phyloP scores from a whole-genome alignment of 345 rosid species.

The Rhizophora apiculata region DNA sequence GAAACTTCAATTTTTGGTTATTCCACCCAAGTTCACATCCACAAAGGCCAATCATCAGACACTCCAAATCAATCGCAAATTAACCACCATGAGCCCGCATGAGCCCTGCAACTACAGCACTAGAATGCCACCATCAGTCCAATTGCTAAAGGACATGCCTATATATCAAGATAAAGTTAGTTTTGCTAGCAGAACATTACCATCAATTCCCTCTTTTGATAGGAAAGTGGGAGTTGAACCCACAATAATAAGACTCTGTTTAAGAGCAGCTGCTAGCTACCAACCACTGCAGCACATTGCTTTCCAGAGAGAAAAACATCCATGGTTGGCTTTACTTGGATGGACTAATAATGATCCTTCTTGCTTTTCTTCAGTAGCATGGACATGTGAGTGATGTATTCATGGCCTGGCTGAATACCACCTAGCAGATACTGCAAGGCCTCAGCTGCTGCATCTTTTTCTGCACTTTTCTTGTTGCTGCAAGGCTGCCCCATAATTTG shows the following conservation, averaged over 20 bases:
- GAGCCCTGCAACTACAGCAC: background rate
- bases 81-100: background rate
- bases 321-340: background rate
- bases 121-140: background rate
- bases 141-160: background rate
- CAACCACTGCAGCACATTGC: background rate
- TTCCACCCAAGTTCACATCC: background rate
- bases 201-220: background rate
- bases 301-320: slow-evolving; percentile 1
- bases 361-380: slow-evolving; percentile 72
- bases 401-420: slow-evolving; percentile 43
- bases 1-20: background rate
- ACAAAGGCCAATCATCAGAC: background rate
- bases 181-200: background rate
- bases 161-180: slow-evolving; percentile 1
- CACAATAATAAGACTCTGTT: background rate
- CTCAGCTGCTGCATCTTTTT: slow-evolving; percentile 95
- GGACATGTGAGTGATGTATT: slow-evolving; percentile 58
- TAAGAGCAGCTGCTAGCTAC: background rate
- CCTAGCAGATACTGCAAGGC: slow-evolving; percentile 80
- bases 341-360: slow-evolving; percentile 45
- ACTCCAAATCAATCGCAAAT: background rate
- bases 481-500: slow-evolving; percentile 78
- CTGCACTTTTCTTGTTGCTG: slow-evolving; percentile 85
- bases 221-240: background rate